phyloP scores from a whole-genome alignment of 768 basidiomycete species.

The Mycena metata region DNA sequence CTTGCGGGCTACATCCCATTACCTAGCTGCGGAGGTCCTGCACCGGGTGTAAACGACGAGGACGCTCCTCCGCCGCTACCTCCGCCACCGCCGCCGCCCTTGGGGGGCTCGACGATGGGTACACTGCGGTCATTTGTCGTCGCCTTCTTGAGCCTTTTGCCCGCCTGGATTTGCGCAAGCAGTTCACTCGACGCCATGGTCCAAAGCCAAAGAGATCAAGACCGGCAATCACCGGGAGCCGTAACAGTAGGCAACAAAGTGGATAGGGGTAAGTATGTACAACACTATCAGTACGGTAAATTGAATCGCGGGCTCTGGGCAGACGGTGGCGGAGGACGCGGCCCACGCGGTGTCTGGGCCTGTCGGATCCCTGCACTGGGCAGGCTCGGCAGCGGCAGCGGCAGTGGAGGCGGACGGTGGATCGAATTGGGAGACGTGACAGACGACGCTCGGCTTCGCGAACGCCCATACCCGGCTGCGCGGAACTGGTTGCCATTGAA shows the following conservation, averaged over 20 bases:
- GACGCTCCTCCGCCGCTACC: conserved; percentile 53
- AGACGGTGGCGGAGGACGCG: conserved; percentile 33
- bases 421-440: conserved; percentile 4
- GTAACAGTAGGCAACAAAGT: neutral
- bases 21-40: conserved; percentile 85
- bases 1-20: conserved; percentile 17
- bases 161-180: conserved; percentile 85
- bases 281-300: conserved; percentile 2
- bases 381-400: conserved; percentile 15
- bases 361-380: conserved; percentile 30
- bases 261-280: neutral
- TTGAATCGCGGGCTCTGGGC: conserved; percentile 29
- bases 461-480: conserved; percentile 26
- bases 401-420: conserved; percentile 33
- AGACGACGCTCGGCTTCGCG: conserved; percentile 26
- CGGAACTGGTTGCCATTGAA: conserved; percentile 37
- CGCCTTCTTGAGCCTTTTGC: conserved; percentile 85
- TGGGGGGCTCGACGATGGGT: conserved; percentile 66
- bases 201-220: conserved; percentile 5
- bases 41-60: conserved; percentile 45
- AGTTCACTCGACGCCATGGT: conserved; percentile 83
- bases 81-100: conserved; percentile 57
- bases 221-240: neutral
- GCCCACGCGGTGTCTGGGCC: conserved; percentile 25
- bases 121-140: conserved; percentile 87